These are phyloP conservation scores for Sporisorium exsertum DNA, from an alignment of 1,284 basidiomycete genomes.

Conservation along the genomic window DNA sequence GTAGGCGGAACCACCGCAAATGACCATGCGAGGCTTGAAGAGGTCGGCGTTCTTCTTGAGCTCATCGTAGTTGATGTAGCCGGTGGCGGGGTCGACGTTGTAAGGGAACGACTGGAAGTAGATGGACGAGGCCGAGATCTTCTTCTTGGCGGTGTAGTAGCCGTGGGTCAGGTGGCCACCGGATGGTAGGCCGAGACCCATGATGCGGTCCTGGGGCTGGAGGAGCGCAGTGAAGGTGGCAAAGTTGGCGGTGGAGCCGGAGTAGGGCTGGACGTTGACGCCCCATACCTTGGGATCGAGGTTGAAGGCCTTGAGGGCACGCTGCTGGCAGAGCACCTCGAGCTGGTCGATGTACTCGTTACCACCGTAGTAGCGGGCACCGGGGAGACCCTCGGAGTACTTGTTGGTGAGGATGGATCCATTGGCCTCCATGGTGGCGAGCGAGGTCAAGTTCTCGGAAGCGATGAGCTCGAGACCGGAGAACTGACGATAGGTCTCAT, in stretches of 20 bases:
- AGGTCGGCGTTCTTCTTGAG: constrained; percentile 89
- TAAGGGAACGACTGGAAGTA: constrained; percentile 99
- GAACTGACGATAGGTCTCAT: constrained; percentile 97
- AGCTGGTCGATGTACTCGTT: constrained; percentile 90
- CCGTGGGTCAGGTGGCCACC: constrained; percentile 98
- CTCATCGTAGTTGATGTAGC: constrained; percentile 89
- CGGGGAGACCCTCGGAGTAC: constrained; percentile 78
- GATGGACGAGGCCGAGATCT: constrained; percentile 99
- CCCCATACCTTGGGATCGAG: constrained; percentile 92
- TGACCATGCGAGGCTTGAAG: constrained; percentile 95
- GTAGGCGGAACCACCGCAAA: constrained; percentile 98
- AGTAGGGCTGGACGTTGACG: constrained; percentile 99
- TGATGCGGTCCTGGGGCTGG: constrained; percentile 96
- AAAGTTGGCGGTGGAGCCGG: constrained; percentile 82
- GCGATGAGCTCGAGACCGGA: constrained; percentile 96
- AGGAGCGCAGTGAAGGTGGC: constrained; percentile 96
- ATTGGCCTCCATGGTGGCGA: constrained; percentile 87
- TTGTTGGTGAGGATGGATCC: constrained; percentile 99
- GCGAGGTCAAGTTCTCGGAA: constrained; percentile 76
- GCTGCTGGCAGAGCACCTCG: constrained; percentile 92
- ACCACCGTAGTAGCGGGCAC: constrained; percentile 96
- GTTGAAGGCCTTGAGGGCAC: constrained; percentile 95
- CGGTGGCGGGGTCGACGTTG: constrained; percentile 77
- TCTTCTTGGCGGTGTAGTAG: constrained; percentile 99
- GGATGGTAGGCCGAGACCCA: constrained; percentile 98